Base-by-base conservation (phyloP, 225 moss, liverwort and hornwort species). In the Neckera pumila region DNA sequence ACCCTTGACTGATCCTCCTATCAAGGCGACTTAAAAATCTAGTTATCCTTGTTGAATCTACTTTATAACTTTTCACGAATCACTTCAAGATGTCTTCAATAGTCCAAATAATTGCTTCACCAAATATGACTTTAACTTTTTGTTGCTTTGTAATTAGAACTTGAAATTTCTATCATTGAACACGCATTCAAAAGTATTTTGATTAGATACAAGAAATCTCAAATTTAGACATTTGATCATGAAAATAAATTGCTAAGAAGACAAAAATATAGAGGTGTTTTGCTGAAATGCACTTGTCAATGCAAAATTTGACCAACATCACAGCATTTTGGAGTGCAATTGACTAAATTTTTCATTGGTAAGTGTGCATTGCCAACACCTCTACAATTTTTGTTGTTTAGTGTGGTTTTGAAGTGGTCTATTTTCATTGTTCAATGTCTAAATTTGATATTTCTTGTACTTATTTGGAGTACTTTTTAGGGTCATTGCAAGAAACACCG, bases 31-130 rank as follows among this genome's bases (percentile, higher is more conserved):
- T 47, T 47, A 12, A 47, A 47, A 47, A 47, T 47, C 47, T 7
- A 45, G 45, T 45, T 18, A 66, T 18, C 36, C 36, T 19, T 36
- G 3, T 36, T 66, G 19, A 66, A 5, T 36, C 66, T 36, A 21
- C 21, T 66, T n/a, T 20, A 36, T 66, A n/a, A 20, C 2, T n/a
- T 66, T 20, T 66, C 11, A n/a, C 20, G 20, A 43, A 43, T 43
- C 6, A 23, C 7, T 14, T 25, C 5, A 40, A 8, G 1, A 5
- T 4, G 14, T 70, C 14, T 14, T 40, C 40, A 40, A 40, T 8
- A 14, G 14, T 40, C 8, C 0, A 2, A 40, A 14, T 66, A 40
- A 67, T 0, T 25, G 8, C 7, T 13, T 1, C 0, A 40, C 14
- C 40, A 70, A 70, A 47, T 47, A 38, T 22, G 7, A 4, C 4